Evolutionary conservation across 2,329 filamentous ascomycete species (phyloP).

Genomic region (Lasiodiplodia sp.): DNA sequence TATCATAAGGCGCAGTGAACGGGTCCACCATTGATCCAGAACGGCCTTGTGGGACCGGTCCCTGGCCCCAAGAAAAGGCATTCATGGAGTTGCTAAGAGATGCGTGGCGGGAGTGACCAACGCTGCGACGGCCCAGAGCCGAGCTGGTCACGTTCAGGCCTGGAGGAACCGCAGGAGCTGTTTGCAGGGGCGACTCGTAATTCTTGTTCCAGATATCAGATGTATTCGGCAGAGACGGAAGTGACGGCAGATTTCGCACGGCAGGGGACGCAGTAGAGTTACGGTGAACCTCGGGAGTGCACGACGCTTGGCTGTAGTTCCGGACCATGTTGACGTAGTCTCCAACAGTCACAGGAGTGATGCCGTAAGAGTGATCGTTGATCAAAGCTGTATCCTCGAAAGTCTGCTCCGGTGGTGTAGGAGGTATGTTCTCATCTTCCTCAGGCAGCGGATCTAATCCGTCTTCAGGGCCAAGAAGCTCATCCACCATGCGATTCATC

Average conservation of each 20-base stretch:
- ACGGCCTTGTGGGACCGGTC: conserved; percentile 5
- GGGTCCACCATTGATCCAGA: conserved; percentile 26
- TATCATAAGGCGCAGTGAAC: conserved; percentile 31
- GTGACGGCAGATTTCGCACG: conserved; percentile 42
- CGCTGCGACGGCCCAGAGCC: conserved; percentile 18
- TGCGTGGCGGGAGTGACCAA: conserved; percentile 50
- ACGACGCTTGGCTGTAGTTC: conserved; percentile 40
- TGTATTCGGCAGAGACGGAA: conserved; percentile 48
- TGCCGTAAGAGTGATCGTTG: conserved; percentile 42
- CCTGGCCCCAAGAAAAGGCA: conserved; percentile 44
- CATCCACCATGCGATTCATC: conserved; percentile 66
- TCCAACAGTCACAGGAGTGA: conserved; percentile 41
- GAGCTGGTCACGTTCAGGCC: conserved; percentile 14
- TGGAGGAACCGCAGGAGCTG: conserved; percentile 38
- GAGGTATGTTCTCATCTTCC: conserved; percentile 53
- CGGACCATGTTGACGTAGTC: conserved; percentile 49
- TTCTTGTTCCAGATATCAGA: conserved; percentile 48
- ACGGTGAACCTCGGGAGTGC: conserved; percentile 37
- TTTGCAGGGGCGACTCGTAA: conserved; percentile 40
- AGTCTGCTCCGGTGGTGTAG: conserved; percentile 56
- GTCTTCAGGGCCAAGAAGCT: conserved; percentile 57
- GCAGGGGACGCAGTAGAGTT: conserved; percentile 47
- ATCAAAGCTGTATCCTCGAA: conserved; percentile 51
- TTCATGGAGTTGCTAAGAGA: conserved; percentile 45
- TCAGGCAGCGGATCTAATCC: conserved; percentile 50